phyloP scores from a whole-genome alignment of 192 early-diverging fungal genomes.

The Coemansia sp. region DNA sequence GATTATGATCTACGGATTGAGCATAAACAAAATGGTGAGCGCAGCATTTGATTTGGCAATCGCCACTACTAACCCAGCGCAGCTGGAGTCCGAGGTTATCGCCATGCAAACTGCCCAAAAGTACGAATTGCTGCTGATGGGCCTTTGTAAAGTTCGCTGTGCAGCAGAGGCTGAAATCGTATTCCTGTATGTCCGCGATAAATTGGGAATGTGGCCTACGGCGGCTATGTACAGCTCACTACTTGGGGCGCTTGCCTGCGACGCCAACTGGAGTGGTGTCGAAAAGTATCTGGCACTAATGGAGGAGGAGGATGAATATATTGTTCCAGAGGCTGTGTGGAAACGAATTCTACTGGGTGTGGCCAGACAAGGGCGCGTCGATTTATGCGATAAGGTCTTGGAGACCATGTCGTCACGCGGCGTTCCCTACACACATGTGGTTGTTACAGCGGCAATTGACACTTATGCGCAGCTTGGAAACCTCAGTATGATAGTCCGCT shows the following conservation, averaged over 20 bases:
- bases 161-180: conserved; percentile 23
- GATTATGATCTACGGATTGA: conserved; percentile 48
- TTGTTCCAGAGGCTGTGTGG: conserved; percentile 24
- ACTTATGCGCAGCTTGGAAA: conserved; percentile 30
- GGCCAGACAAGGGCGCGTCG: conserved; percentile 24
- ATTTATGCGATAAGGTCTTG: conserved; percentile 31
- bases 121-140: conserved; percentile 43
- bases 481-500: conserved; percentile 38
- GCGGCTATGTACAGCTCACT: conserved; percentile 40
- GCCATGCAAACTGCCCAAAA: conserved; percentile 37
- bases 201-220: conserved; percentile 30
- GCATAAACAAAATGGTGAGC: conserved; percentile 22
- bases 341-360: conserved; percentile 37
- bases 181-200: conserved; percentile 35
- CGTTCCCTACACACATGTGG: conserved; percentile 16
- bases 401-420: conserved; percentile 17
- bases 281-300: conserved; percentile 27
- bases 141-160: conserved; percentile 24
- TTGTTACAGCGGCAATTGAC: conserved; percentile 33
- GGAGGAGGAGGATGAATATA: conserved; percentile 23
- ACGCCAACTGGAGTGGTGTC: conserved; percentile 15
- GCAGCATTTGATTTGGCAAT: conserved; percentile 38
- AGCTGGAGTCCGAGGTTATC: conserved; percentile 2
- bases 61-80: conserved; percentile 17
- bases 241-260: conserved; percentile 27